Evolutionary conservation across 2,329 filamentous ascomycete species (phyloP), one percentile per base, ranked within the genome.

Genomic region (Fusarium sp.): DNA sequence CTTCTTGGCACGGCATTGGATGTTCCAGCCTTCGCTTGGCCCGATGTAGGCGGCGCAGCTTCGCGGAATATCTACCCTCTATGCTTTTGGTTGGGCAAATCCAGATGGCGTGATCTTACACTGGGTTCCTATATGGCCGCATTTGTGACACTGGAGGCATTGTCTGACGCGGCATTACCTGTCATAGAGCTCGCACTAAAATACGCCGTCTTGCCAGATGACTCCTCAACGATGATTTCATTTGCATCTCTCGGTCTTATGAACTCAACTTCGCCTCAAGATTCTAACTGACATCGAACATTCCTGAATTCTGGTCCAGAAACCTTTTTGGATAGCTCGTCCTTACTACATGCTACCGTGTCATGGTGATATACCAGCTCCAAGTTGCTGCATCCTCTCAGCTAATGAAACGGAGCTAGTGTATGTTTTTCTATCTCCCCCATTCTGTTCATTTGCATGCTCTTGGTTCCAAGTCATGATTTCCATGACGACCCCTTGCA

Each of bases 391-490:
- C 2, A 64, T 11, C n/a, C 17, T 64, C 10, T 64, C 62, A 15
- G 52, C 46, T 1, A 65, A 20, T 6, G 20, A 20, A 2, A 54
- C 40, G 1, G 58, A 65, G 20, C 17, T 44, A 2, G 46, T 60
- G 6, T 63, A 62, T 5, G n/a, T 18, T 5, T 42, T 61, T 40
- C 38, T 51, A 2, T 13, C 10, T 9, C 38, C 31, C 22, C 42
- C 43, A 3, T n/a, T 17, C 8, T 17, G 6, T 11, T 40, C 26
- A 1, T 9, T 8, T 6, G 14, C 14, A 5, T 62, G 43, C 5
- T 55, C 57, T 5, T 18, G 36, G 3, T 63, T 63, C 57, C 43
- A 63, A 5, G 34, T 48, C n/a, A 50, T 11, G 6, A 62, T 56
- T 4, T 49, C 57, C 6, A 24, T 43, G 8, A 63, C 49, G 13